Evolutionary conservation across 176 grass and related monocot genomes (phyloP).

Genomic region (Themeda triandra): DNA sequence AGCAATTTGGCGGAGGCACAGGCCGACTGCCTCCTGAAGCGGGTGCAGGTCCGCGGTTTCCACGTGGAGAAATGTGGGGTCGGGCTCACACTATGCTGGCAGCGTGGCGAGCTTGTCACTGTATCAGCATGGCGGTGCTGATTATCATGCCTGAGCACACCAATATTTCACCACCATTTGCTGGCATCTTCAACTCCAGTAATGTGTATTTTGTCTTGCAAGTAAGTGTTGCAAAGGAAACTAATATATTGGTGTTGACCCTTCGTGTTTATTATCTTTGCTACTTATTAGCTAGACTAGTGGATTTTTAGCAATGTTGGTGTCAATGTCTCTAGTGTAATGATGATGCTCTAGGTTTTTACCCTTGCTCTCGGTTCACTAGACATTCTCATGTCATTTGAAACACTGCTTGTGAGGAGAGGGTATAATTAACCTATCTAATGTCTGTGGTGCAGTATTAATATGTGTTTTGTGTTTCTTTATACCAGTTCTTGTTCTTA

Average conservation of each 20-base stretch:
- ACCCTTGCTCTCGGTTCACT: not conserved
- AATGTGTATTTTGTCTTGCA: conserved; percentile 47
- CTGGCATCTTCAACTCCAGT: conserved; percentile 39
- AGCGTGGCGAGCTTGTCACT: conserved; percentile 60
- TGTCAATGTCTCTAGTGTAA: conserved; percentile 36
- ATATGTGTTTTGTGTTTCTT: conserved; percentile 11
- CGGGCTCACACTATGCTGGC: conserved; percentile 72
- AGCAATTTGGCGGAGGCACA: conserved; percentile 77
- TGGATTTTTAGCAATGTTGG: conserved; percentile 40
- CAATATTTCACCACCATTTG: not conserved
- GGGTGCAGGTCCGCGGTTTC: conserved; percentile 81
- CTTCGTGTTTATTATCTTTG: conserved; percentile 6
- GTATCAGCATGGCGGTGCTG: conserved; percentile 82
- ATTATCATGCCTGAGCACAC: not conserved
- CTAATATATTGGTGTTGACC: conserved; percentile 27
- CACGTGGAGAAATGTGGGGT: conserved; percentile 71
- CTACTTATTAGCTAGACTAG: conserved; percentile 51
- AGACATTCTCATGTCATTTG: conserved; percentile 32
- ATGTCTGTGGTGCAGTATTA: conserved; percentile 37
- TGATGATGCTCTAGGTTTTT: conserved; percentile 33
- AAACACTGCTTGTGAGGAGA: conserved; percentile 34
- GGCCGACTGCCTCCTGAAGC: conserved; percentile 77
- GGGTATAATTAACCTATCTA: conserved; percentile 35
- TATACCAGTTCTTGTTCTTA: conserved; percentile 9
- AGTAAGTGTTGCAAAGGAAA: conserved; percentile 37